These are phyloP conservation scores for Leishmania aethiopica DNA, from an alignment of 208 protist genomes.

Conservation along the genomic window DNA sequence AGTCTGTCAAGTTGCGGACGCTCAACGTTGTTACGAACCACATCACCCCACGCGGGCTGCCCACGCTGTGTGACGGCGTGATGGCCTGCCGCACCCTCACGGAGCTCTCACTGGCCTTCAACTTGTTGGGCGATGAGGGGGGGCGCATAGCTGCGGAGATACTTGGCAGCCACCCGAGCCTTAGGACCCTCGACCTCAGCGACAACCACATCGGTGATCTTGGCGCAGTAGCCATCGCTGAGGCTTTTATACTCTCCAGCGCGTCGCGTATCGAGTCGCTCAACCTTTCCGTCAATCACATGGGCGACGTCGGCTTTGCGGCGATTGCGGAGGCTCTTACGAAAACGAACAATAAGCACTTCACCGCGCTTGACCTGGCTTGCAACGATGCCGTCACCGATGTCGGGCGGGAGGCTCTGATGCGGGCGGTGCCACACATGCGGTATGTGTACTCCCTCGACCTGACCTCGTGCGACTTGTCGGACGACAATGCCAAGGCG, in stretches of 20 bases:
- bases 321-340: constrained; percentile 77
- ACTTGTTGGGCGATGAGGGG: constrained; percentile 75
- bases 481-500: constrained; percentile 59
- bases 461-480: constrained; percentile 77
- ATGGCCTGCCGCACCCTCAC: constrained; percentile 47
- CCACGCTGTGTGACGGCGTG: constrained; percentile 80
- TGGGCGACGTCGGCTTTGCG: constrained; percentile 72
- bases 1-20: constrained; percentile 47
- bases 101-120: constrained; percentile 77
- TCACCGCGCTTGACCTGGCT: constrained; percentile 69
- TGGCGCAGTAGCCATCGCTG: constrained; percentile 69
- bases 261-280: constrained; percentile 55
- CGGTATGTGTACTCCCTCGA: constrained; percentile 60
- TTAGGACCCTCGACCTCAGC: constrained; percentile 72
- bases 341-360: constrained; percentile 45
- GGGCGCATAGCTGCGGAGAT: constrained; percentile 52
- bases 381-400: constrained; percentile 74
- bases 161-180: constrained; percentile 51
- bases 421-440: constrained; percentile 41
- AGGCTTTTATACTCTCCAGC: constrained; percentile 52
- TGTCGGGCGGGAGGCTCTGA: constrained; percentile 51
- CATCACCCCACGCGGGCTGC: constrained; percentile 73
- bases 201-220: constrained; percentile 82
- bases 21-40: constrained; percentile 80
- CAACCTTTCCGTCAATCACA: constrained; percentile 81